A percentile compares a stretch with the other conserved stretches of the same genome.
Conservation (phyloP, 2,329 filamentous ascomycete genomes). For the Cladobotryum mycophilum region DNA sequence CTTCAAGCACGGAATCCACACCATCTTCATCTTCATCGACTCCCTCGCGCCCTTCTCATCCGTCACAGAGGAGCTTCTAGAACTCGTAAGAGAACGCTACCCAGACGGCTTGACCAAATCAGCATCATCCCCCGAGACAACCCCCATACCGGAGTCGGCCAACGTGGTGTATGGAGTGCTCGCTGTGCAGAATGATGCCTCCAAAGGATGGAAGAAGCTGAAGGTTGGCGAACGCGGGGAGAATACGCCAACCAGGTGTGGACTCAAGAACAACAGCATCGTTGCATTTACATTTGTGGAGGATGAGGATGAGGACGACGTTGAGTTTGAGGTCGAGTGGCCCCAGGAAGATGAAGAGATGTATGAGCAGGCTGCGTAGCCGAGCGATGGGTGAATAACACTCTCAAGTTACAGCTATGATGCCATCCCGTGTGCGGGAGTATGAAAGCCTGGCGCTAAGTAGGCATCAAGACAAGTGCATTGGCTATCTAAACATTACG, state of each 20-base stretch:
- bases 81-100: slow-evolving; percentile 51
- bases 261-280: slow-evolving; percentile 40
- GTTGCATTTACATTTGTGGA: slow-evolving; percentile 45
- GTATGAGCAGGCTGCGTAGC: too few species aligned
- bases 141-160: slow-evolving; percentile 34
- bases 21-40: slow-evolving; percentile 61
- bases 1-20: slow-evolving; percentile 67
- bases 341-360: slow-evolving; percentile 37
- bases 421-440: too few species aligned
- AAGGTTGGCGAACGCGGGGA: slow-evolving; percentile 27
- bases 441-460: too few species aligned
- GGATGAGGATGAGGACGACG: slow-evolving; percentile 34
- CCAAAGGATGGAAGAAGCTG: slow-evolving; percentile 45
- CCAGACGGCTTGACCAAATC: slow-evolving; percentile 43
- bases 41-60: slow-evolving; percentile 49
- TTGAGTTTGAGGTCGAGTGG: slow-evolving; percentile 40
- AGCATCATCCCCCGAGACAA: slow-evolving; percentile 26
- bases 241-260: slow-evolving; percentile 36
- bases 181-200: slow-evolving; percentile 37
- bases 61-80: slow-evolving; percentile 53
- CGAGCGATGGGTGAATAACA: too few species aligned
- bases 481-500: too few species aligned
- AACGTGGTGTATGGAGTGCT: slow-evolving; percentile 42
- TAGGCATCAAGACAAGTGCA: too few species aligned
- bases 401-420: too few species aligned